Evolutionary conservation across 441 rosid genomes (phyloP).

Genomic region (Geranium incanum): DNA sequence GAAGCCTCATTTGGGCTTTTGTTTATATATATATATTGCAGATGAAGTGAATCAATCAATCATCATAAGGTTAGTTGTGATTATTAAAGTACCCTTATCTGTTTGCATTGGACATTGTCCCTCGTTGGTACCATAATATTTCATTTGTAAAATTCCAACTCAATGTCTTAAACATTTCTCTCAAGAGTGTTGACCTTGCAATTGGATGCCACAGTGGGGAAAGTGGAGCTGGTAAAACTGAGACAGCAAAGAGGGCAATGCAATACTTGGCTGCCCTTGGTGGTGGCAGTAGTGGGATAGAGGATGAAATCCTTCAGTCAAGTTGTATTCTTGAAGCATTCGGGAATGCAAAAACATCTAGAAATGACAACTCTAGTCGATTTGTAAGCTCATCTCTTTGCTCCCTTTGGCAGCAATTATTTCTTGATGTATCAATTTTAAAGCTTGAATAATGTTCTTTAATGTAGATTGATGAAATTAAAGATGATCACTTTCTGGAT

Average conservation of each 20-base stretch:
- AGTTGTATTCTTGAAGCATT: slow-evolving; percentile 90
- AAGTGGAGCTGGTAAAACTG: slow-evolving; percentile 99
- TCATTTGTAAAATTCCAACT: neutral
- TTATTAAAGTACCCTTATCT: neutral
- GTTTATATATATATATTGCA: slow-evolving; percentile 26
- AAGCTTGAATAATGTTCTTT: slow-evolving; percentile 2
- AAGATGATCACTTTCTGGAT: slow-evolving; percentile 1
- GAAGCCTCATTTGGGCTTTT: slow-evolving; percentile 17
- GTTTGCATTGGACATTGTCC: neutral
- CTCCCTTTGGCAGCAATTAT: slow-evolving; percentile 10
- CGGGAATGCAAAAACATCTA: slow-evolving; percentile 94
- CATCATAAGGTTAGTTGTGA: slow-evolving; percentile 55
- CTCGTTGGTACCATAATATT: slow-evolving; percentile 4
- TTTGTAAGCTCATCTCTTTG: slow-evolving; percentile 50
- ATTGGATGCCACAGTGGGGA: slow-evolving; percentile 62
- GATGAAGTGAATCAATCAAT: slow-evolving; percentile 64
- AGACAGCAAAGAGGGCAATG: slow-evolving; percentile 91
- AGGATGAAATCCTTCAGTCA: slow-evolving; percentile 58
- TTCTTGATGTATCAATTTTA: slow-evolving; percentile 5
- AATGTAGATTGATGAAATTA: neutral
- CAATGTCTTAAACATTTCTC: neutral
- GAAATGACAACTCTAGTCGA: slow-evolving; percentile 90
- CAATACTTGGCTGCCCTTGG: slow-evolving; percentile 86
- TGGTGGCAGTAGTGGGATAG: slow-evolving; percentile 72
- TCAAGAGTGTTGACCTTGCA: slow-evolving; percentile 9